Base-by-base conservation (phyloP, 495 filamentous ascomycete species). In the Penicillium egyptiacum region DNA sequence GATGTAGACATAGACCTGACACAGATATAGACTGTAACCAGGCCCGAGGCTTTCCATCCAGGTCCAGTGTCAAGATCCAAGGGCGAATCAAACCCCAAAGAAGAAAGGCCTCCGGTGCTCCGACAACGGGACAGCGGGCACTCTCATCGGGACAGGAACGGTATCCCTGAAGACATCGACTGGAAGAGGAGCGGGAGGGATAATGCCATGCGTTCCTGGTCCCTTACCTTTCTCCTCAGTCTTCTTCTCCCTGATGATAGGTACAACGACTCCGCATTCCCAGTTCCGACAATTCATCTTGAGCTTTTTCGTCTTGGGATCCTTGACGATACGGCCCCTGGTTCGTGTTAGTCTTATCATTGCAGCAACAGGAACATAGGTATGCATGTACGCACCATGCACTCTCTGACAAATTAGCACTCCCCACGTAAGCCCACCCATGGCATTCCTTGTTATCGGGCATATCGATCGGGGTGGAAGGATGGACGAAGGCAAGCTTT, bases 221-320 rank as follows among this genome's bases (percentile, higher is more conserved):
- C 12, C n/a, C 50, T 25, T 35, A 53, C 5, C 26, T 19, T 26
- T 31, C 14, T 16, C 30, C 22, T 19, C 16, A 8, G 35, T 50
- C 20, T 17, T 23, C 23, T 37, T 55, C 22, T 61, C 28, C 3
- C 64, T 44, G n/a, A 62, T 66, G 7, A 75, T 51, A 0, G 83
- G 85, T 11, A 96, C 59, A 3, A 98, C 25, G 0, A 98, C 91
- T 4, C 94, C 94, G 60, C 91, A 97, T 71, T 98, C 94, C 94
- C 94, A 98, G 70, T 98, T 98, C 12, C 89, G 84, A 66, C 88
- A 91, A 55, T 85, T 94, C 19, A 98, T 70, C 61, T 92, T 96
- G 0, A 83, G 81, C 20, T 74, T 58, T 47, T 86, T 86, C 0
- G 80, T 87, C 1, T 58, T 66, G 33, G 79, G 81, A 49, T 93